Base-by-base conservation (phyloP, 1,139 yeast species). In the Zhuliangozyma parablackwelliae region DNA sequence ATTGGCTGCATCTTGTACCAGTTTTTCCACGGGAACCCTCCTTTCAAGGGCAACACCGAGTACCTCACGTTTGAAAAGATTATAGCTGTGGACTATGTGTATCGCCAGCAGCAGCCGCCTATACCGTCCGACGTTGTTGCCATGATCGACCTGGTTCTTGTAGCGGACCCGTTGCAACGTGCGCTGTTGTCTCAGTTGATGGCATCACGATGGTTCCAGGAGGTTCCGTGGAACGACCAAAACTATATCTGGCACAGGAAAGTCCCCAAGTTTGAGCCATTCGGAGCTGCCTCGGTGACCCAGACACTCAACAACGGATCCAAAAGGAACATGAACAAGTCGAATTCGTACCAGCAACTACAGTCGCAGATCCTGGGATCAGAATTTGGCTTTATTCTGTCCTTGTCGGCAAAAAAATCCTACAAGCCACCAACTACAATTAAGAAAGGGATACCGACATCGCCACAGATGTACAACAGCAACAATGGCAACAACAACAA, bases 41-140 rank as follows among this genome's bases (percentile, higher is more conserved):
- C 99, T 9, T 94, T 94, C 64, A 92, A 90, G 55, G 98, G 96
- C 0, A 69, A 84, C n/a, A 92, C 95, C 38, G 98, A 94, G 59
- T 94, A 89, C 54, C 70, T 87, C 40, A 92, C 97, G 0, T 94
- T 94, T 59, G 97, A 94, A 54, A 89, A 90, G 56, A 89, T 94
- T 48, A 84, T 88, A 50, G 82, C 81, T 52, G 75, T 83, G 27
- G 94, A 90, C 45, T 94, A 80, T 59, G 76, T 87, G 3, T 89
- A 85, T 53, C 28, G 11, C 11, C 82, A 89, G 13, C 86, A 90
- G 0, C 85, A 85, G 2, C 78, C 80, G 47, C 95, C 96, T 6
- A 63, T 78, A 44, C 74, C 87, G 1, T 36, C 36, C 0, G 68
- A 61, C 5, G 77, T 87, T 1, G 68, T 86, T 33, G 86, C 80